Evolutionary conservation across 805 yeast species (phyloP).

Genomic region (Peterozyma toletana): DNA sequence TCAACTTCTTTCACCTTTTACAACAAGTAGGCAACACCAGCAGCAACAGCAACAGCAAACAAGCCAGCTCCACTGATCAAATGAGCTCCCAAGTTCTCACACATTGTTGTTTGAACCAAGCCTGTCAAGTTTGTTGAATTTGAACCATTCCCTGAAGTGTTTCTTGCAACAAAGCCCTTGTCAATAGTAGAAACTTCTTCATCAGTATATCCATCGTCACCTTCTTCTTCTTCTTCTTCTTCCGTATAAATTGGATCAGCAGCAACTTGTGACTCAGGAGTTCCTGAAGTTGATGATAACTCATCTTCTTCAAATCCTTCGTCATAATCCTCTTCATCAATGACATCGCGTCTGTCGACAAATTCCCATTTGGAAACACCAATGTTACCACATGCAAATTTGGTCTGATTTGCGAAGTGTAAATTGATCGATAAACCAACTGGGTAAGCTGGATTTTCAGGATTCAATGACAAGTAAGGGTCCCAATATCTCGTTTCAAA

Average conservation of each 20-base stretch:
- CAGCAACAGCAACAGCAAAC: too few species aligned
- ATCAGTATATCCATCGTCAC: too few species aligned
- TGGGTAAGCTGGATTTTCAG: constrained; percentile 46
- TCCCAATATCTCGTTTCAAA: constrained; percentile 58
- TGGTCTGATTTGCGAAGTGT: constrained; percentile 47
- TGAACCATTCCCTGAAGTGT: too few species aligned
- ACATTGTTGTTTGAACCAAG: too few species aligned
- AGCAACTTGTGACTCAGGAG: background rate
- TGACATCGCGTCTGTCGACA: constrained; percentile 11
- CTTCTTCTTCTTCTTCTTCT: too few species aligned
- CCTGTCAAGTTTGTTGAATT: too few species aligned
- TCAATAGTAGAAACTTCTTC: too few species aligned
- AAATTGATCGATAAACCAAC: constrained; percentile 51
- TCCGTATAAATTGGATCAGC: background rate
- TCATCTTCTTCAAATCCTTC: constrained; percentile 12
- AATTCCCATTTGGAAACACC: constrained; percentile 20
- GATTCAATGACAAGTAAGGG: constrained; percentile 57
- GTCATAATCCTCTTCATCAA: constrained; percentile 13
- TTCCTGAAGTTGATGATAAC: constrained; percentile 1
- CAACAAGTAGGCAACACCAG: too few species aligned
- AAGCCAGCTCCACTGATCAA: too few species aligned
- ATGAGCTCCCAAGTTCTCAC: too few species aligned
- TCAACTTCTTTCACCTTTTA: too few species aligned
- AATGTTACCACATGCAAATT: constrained; percentile 60
- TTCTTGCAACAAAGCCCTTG: too few species aligned